Evolutionary conservation across 768 basidiomycete genomes (phyloP), one percentile per base, ranked within the genome.

Genomic region (Chalciporus pseudorubinellus): DNA sequence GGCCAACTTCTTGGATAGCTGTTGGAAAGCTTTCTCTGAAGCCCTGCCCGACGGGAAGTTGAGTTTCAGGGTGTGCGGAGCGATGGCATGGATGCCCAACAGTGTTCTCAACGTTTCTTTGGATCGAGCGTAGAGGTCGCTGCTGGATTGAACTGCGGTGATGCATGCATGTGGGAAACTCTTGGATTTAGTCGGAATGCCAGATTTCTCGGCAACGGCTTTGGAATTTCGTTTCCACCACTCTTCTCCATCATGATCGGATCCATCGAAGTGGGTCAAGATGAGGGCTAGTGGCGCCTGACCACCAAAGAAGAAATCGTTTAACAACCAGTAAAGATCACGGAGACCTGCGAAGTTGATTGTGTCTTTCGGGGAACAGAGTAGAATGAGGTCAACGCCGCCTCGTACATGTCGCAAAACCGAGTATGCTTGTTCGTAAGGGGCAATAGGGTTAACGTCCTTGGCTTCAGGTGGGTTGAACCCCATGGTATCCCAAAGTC

Each of bases 361-460:
- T 19, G 68, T 59, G 2, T 72, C 71, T 18, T 61, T 70, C 14
- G 70, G 68, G 51, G 74, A 63, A 45, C 69, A 69, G 50, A 69
- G 74, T 3, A 77, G 55, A 24, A 77, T 59, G 21, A 78, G 69
- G 51, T 65, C 70, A 19, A 77, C 60, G 6, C 77, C 74, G 4
- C 54, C 51, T 24, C 58, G 53, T 24, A 77, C 51, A 20, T 52
- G 61, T 39, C 56, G 58, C 55, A 78, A 53, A 16, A 78, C 64
- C 10, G 56, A 28, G 26, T 72, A 63, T 0, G 68, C 64, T 20
- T 72, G 57, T 36, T 62, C 61, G 33, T 61, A 71, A 36, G 56
- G 66, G 28, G 33, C 55, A 47, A 58, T 48, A 1, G 51, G 55
- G 56, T 56, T 24, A 29, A 16, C 41, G 20, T 48, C 53, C 21